These are phyloP conservation scores for Tuber umbilicatum DNA, from an alignment of 495 filamentous ascomycete genomes.

Conservation along the genomic window DNA sequence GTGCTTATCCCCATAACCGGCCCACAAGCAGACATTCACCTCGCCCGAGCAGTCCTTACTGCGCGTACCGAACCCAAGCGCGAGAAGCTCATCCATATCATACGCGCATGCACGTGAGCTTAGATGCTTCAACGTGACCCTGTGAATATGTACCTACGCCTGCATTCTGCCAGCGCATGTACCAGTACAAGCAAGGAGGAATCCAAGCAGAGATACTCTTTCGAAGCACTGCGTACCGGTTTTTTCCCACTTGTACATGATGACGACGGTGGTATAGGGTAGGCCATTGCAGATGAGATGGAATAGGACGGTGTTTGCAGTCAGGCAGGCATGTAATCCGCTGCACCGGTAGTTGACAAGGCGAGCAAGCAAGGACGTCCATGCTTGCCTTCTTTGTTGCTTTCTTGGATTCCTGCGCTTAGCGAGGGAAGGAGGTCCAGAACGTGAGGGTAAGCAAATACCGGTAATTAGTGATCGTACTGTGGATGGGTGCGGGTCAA, in stretches of 20 bases:
- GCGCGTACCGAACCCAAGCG: background rate
- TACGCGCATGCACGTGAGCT: conserved; percentile 36
- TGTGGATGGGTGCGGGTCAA: background rate
- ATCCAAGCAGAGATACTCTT: background rate
- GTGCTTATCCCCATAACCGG: background rate
- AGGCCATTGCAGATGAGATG: background rate
- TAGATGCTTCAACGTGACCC: conserved; percentile 15
- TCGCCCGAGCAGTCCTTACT: background rate
- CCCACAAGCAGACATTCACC: background rate
- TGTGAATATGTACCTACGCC: conserved; percentile 9
- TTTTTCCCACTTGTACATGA: background rate
- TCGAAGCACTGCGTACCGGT: background rate
- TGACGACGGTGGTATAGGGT: background rate
- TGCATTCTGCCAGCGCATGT: background rate
- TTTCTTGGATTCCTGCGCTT: background rate
- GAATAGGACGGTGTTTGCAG: background rate
- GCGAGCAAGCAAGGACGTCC: background rate
- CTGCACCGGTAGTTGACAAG: background rate
- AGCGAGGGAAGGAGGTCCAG: background rate
- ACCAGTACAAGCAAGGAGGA: background rate
- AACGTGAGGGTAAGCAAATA: background rate
- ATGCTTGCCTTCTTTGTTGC: background rate
- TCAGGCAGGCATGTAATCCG: background rate
- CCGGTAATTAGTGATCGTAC: background rate
- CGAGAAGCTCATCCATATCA: background rate